These are phyloP conservation scores for Colletotrichum liaoningense DNA, from an alignment of 2,329 filamentous ascomycete genomes.

Conservation along the genomic window DNA sequence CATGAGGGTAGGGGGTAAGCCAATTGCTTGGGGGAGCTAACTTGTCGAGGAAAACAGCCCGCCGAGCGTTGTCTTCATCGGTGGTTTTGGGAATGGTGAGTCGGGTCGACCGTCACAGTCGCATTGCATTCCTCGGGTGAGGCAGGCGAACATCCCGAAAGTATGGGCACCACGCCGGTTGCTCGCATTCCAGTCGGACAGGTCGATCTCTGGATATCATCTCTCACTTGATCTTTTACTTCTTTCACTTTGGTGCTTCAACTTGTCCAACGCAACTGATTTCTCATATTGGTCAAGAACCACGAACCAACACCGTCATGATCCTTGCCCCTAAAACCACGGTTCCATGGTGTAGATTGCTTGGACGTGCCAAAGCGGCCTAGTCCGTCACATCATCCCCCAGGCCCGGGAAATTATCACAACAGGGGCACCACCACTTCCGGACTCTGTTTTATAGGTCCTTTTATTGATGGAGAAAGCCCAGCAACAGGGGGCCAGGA, in stretches of 20 bases:
- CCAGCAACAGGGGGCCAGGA: not conserved
- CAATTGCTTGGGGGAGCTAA: not conserved
- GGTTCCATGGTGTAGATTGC: conserved; percentile 28
- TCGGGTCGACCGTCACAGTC: not conserved
- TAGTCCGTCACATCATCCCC: conserved; percentile 33
- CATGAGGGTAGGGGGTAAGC: not conserved
- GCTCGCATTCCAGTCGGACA: not conserved
- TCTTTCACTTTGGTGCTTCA: not conserved
- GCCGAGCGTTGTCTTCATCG: conserved; percentile 7
- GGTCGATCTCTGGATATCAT: not conserved
- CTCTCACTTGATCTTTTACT: not conserved
- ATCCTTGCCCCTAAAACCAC: conserved; percentile 16
- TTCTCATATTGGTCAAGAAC: not conserved
- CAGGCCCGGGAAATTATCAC: conserved; percentile 34
- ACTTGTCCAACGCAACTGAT: not conserved
- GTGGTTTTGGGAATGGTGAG: not conserved
- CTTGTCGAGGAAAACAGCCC: conserved; percentile 17
- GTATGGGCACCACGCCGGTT: not conserved
- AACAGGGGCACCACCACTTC: conserved; percentile 31
- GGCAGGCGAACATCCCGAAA: not conserved
- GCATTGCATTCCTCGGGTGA: conserved; percentile 1
- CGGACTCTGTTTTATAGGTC: conserved; percentile 16
- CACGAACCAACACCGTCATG: not conserved
- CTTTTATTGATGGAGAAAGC: conserved; percentile 27
- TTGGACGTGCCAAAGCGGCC: conserved; percentile 35